Evolutionary conservation across 2,329 filamentous ascomycete genomes (phyloP), one percentile per base, ranked within the genome.

Genomic region (Pleomassaria siparia): DNA sequence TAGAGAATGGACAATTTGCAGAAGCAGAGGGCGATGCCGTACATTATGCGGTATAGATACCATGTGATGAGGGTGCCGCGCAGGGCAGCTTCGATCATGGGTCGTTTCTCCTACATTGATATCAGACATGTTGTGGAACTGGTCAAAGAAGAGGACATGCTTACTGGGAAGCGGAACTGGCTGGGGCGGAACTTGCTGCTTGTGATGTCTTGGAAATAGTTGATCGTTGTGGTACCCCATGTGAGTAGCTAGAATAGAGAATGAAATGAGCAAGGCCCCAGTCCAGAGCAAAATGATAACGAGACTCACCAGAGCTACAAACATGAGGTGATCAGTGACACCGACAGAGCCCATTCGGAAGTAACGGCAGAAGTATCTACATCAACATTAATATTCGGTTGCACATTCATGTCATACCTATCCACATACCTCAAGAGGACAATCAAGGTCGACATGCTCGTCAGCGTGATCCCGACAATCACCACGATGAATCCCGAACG

Each of bases 221-320:
- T 71, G 13, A 68, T 54, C 11, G 66, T 60, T 4, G 66, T 61
- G 43, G 67, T 68, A 13, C 60, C 66, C 68, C 68, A 71, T 16
- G 66, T 66, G 29, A 70, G 42, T 9, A 69, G 25, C 67, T 71
- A 20, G 18, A 37, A 8, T 8, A 6, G 8, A 22, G 11, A 22
- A 13, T 37, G 10, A 37, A 22, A 13, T 37, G 10, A 37, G 20
- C n/a, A 13, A 6, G 20, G 18, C 10, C n/a, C 20, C 7, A 3
- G 11, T 13, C 11, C 18, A 37, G 43, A 37, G 13, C 20, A 10
- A 12, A 13, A 8, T 16, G 20, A 1, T 28, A n/a, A 12, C 10
- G 16, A 4, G 24, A 44, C 63, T 50, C 53, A 70, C 66, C 32
- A 69, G 43, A 43, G 67, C 66, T 18, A 54, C 43, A 1, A 67